These are phyloP conservation scores for Closterium sp. DNA, from an alignment of 139 green algal genomes.

Conservation along the genomic window DNA sequence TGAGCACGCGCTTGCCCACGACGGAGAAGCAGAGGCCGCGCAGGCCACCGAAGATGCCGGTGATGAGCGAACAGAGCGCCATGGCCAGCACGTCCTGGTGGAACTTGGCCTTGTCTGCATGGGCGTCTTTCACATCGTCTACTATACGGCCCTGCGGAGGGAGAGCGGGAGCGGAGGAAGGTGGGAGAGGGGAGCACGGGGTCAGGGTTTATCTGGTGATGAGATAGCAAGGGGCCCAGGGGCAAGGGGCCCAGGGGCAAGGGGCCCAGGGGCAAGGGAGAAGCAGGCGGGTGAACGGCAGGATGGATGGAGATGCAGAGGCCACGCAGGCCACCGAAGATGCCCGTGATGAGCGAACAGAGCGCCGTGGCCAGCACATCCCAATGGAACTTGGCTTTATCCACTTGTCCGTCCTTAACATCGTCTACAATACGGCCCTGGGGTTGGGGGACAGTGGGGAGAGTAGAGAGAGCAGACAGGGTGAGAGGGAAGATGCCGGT, in stretches of 20 bases:
- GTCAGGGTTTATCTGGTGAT: too few species aligned
- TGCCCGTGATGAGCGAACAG: constrained; percentile 40
- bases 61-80: background rate
- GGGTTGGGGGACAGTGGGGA: background rate
- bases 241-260: too few species aligned
- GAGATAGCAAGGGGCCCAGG: too few species aligned
- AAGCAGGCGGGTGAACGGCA: too few species aligned
- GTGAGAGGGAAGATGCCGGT: too few species aligned
- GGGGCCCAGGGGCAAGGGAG: too few species aligned
- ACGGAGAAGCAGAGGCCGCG: constrained; percentile 46
- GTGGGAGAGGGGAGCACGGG: too few species aligned
- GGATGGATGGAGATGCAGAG: constrained; percentile 42
- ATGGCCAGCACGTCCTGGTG: constrained; percentile 32
- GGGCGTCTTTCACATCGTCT: constrained; percentile 35
- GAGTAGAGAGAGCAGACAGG: too few species aligned
- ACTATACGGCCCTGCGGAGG: background rate
- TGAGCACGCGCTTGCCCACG: constrained; percentile 35
- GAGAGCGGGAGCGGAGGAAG: background rate
- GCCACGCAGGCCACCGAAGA: constrained; percentile 46
- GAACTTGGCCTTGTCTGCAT: constrained; percentile 11
- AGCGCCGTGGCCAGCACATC: constrained; percentile 35
- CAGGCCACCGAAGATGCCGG: constrained; percentile 45
- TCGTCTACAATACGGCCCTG: constrained; percentile 48
- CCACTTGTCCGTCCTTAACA: constrained; percentile 15
- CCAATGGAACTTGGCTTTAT: constrained; percentile 6